Conservation (phyloP, 2,329 filamentous ascomycete genomes). For the Stagonosporopsis chrysanthemi region DNA sequence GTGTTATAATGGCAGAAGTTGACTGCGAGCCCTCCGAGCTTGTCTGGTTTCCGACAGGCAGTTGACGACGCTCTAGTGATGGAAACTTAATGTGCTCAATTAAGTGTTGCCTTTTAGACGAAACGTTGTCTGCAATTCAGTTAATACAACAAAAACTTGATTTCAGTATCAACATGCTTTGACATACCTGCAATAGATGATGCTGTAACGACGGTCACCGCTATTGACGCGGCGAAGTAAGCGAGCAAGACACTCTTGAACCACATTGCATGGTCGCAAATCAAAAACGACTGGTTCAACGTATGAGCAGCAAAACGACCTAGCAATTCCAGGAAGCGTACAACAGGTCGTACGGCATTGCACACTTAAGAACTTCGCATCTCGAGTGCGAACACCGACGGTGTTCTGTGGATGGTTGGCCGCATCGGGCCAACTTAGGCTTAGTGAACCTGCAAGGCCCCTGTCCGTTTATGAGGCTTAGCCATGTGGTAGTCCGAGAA, state of each 20-base stretch:
- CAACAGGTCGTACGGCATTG: conserved; percentile 38
- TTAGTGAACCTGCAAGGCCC: conserved; percentile 22
- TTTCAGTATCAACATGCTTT: background rate
- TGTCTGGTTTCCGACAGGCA: conserved; percentile 17
- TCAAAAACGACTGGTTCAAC: conserved; percentile 34
- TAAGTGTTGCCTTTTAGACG: background rate
- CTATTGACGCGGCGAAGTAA: conserved; percentile 18
- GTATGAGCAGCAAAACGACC: conserved; percentile 29
- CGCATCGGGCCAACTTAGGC: conserved; percentile 23
- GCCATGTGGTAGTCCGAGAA: conserved; percentile 39
- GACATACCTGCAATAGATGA: conserved; percentile 10
- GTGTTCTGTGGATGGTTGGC: conserved; percentile 24
- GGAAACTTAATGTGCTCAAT: conserved; percentile 4
- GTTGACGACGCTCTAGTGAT: conserved; percentile 15
- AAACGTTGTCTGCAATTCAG: background rate
- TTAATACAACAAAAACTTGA: background rate
- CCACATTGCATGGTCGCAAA: conserved; percentile 48
- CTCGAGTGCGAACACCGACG: conserved; percentile 20
- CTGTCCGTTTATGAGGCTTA: conserved; percentile 43
- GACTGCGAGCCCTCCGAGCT: background rate
- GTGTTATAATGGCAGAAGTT: background rate
- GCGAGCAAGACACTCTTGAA: conserved; percentile 38
- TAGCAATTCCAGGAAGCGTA: conserved; percentile 31
- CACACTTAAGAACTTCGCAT: conserved; percentile 18
- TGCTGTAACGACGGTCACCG: conserved; percentile 9